Percentiles rank a stretch among this genome's conserved stretches.
phyloP scores from a whole-genome alignment of 139 green algal species.

The Ulvella scutata region DNA sequence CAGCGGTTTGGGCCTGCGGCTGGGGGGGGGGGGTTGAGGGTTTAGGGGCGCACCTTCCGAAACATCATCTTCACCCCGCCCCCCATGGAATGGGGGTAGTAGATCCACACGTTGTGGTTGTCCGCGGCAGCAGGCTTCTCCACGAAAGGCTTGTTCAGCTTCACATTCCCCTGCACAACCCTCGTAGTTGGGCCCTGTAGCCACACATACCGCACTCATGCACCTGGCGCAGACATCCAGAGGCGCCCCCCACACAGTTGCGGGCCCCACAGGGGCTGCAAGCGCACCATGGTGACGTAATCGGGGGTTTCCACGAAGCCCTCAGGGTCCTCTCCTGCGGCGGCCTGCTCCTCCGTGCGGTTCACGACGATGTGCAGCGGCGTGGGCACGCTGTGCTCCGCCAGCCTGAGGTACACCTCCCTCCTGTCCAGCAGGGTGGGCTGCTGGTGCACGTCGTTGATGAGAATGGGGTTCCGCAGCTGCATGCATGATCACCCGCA shows the following conservation, averaged over 20 bases:
- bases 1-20: too few species aligned
- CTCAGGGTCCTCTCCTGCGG: constrained; percentile 27
- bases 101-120: constrained; percentile 97
- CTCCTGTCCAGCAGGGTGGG: constrained; percentile 74
- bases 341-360: constrained; percentile 28
- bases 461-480: constrained; percentile 74
- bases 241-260: too few species aligned
- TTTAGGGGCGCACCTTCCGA: constrained; percentile 67
- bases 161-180: constrained; percentile 31
- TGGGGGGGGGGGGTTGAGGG: too few species aligned
- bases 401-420: constrained; percentile 62
- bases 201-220: neutral
- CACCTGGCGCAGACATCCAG: too few species aligned
- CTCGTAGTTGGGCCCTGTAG: neutral
- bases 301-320: constrained; percentile 84
- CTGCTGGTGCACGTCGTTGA: constrained; percentile 86
- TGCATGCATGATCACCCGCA: too few species aligned
- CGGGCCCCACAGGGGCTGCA: neutral
- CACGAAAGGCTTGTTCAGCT: constrained; percentile 96
- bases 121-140: constrained; percentile 92
- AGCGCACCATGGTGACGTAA: constrained; percentile 40
- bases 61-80: constrained; percentile 95
- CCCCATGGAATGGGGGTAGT: constrained; percentile 94
- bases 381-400: constrained; percentile 67
- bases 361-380: constrained; percentile 83